Percentiles rank a stretch among this genome's conserved stretches.
phyloP scores from a whole-genome alignment of 73 alveolate genomes.

The Durusdinium trenchii region DNA sequence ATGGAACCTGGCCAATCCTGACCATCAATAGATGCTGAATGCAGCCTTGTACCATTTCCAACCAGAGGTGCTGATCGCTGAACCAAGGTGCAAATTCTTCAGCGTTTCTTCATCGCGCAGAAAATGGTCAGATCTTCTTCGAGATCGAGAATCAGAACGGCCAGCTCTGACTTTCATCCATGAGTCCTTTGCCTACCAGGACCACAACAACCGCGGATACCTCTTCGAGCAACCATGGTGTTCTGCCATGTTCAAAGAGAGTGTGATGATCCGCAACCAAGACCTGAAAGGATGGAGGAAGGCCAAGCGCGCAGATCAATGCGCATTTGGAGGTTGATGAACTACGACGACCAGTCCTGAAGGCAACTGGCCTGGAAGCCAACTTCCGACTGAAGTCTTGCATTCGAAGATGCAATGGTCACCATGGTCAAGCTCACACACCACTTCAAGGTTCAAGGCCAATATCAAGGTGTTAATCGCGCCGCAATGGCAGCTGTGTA shows the following conservation, averaged over 20 bases:
- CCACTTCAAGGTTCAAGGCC: neutral
- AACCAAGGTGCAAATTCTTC: neutral
- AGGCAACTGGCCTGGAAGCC: neutral
- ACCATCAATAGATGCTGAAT: neutral
- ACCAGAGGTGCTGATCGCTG: neutral
- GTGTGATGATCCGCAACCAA: neutral
- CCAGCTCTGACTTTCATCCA: neutral
- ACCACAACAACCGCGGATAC: neutral
- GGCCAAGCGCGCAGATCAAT: neutral
- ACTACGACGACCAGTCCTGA: neutral
- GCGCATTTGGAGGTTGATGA: neutral
- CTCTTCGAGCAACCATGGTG: neutral
- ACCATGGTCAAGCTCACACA: neutral
- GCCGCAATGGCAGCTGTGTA: too few relatives aligned
- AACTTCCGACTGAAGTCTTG: neutral
- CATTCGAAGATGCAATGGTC: neutral
- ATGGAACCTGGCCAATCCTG: neutral
- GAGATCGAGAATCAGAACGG: neutral
- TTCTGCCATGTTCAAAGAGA: neutral
- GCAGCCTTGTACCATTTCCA: neutral
- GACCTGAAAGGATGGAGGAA: neutral
- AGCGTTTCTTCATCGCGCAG: neutral
- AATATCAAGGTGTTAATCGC: neutral
- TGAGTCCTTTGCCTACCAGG: neutral
- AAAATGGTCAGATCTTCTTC: neutral